Percentiles rank a stretch among this genome's conserved stretches.
Evolutionary conservation across 148 eudicot genomes (phyloP).

Genomic region (Nepenthes mirabilis): DNA sequence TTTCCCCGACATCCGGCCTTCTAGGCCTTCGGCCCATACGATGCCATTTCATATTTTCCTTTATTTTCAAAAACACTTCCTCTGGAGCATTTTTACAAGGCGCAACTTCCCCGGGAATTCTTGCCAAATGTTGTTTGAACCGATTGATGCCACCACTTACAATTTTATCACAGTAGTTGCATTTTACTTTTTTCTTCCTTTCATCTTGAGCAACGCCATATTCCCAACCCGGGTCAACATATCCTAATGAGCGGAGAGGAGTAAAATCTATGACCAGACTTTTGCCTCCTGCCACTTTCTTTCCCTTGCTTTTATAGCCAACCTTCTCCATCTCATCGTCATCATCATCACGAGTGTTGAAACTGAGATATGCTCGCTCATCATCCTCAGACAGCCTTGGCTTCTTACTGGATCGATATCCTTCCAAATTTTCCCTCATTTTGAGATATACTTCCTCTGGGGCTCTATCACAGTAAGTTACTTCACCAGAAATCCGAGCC

Average conservation of each 20-base stretch:
- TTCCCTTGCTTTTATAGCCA: conserved; percentile 57
- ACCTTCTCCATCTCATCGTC: conserved; percentile 46
- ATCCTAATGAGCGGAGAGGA: conserved; percentile 87
- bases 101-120: conserved; percentile 97
- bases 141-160: conserved; percentile 95
- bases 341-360: conserved; percentile 42
- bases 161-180: conserved; percentile 88
- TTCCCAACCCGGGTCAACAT: conserved; percentile 98
- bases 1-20: conserved; percentile 52
- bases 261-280: conserved; percentile 51
- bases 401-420: conserved; percentile 64
- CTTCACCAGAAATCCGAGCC: conserved; percentile 92
- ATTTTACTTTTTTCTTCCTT: conserved; percentile 90
- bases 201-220: conserved; percentile 95
- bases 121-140: conserved; percentile 90
- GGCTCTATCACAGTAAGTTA: conserved; percentile 86
- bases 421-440: conserved; percentile 81
- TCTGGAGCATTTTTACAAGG: conserved; percentile 89
- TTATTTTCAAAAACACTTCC: conserved; percentile 77
- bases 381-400: conserved; percentile 53
- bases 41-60: conserved; percentile 98
- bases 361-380: conserved; percentile 48
- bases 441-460: conserved; percentile 73
- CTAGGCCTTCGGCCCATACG: conserved; percentile 80
- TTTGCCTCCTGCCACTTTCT: conserved; percentile 44